Evolutionary conservation across 257 asterid genomes (phyloP).

Genomic region (Orobanche coerulescens): DNA sequence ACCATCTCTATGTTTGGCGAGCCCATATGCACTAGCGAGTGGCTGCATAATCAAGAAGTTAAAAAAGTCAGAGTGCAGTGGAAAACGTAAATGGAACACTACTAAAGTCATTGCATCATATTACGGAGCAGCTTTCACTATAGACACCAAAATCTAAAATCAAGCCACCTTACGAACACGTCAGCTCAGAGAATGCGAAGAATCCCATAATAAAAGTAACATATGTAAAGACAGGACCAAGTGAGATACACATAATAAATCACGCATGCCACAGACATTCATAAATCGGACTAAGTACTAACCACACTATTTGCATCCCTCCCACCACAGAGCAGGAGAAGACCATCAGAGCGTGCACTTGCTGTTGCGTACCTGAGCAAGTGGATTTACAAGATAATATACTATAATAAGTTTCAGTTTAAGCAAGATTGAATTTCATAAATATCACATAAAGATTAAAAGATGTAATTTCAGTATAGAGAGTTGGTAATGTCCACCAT

Average conservation of each 20-base stretch:
- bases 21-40: conserved; percentile 94
- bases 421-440: conserved; percentile 8
- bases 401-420: conserved; percentile 14
- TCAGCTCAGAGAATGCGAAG: conserved; percentile 4
- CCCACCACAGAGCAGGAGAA: conserved; percentile 98
- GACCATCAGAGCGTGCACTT: conserved; percentile 99
- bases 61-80: conserved; percentile 6
- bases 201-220: background rate
- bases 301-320: conserved; percentile 99
- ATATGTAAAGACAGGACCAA: background rate
- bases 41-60: conserved; percentile 49
- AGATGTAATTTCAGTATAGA: background rate
- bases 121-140: conserved; percentile 2
- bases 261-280: conserved; percentile 6
- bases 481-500: background rate
- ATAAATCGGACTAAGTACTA: conserved; percentile 23
- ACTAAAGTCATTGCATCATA: conserved; percentile 8
- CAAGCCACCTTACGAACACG: background rate
- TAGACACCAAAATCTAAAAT: conserved; percentile 9
- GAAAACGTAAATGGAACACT: conserved; percentile 8
- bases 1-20: conserved; percentile 99
- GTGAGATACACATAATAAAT: background rate
- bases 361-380: conserved; percentile 91
- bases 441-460: conserved; percentile 6
- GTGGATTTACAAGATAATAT: conserved; percentile 21